Evolutionary conservation across 176 grass and related monocot species (phyloP).

Genomic region (Eragrostis curvula): DNA sequence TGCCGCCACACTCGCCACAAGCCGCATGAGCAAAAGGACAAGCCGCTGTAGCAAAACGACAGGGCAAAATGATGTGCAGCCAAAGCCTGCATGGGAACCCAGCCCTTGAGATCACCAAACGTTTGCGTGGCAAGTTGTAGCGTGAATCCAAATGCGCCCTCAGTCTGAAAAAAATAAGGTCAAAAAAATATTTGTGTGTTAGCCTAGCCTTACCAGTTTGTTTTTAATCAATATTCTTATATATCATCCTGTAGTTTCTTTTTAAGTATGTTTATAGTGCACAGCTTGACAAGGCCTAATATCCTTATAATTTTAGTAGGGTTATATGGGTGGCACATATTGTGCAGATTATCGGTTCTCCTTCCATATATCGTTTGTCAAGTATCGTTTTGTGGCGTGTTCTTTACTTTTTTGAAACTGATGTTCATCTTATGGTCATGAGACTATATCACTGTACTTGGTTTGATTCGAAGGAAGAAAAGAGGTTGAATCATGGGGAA

Average conservation of each 20-base stretch:
- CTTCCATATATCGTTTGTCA: neutral
- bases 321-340: neutral
- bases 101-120: too few relatives aligned
- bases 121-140: too few relatives aligned
- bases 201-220: neutral
- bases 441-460: neutral
- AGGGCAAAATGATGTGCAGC: too few relatives aligned
- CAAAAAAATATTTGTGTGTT: neutral
- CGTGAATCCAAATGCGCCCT: too few relatives aligned
- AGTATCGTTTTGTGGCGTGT: neutral
- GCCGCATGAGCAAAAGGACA: too few relatives aligned
- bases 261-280: neutral
- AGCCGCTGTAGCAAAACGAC: too few relatives aligned
- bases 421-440: neutral
- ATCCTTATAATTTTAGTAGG: neutral
- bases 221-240: neutral
- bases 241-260: neutral
- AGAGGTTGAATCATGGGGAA: slow-evolving; percentile 66
- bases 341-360: neutral
- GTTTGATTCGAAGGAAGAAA: slow-evolving; percentile 38
- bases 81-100: too few relatives aligned
- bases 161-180: neutral
- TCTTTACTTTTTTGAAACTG: neutral
- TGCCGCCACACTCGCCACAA: too few relatives aligned
- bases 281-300: neutral